Base-by-base conservation (phyloP, 257 asterid genomes). In the Rhazya stricta region DNA sequence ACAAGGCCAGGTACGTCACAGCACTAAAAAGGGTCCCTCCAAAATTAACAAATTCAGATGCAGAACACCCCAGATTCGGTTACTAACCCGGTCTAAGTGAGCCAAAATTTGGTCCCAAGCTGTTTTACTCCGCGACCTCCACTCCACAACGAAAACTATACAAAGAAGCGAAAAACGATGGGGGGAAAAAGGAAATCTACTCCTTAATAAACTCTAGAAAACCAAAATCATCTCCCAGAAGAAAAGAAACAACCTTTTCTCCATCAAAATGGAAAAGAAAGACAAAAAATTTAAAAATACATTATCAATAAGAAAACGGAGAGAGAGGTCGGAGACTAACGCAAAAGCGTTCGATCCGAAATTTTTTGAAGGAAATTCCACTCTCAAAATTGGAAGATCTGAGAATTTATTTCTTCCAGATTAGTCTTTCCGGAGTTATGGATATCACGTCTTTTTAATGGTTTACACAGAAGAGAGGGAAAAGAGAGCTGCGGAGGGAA, bases 401-500 rank as follows among this genome's bases (percentile, higher is more conserved):
- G 71, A 37, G 50, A 66, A 36, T 37, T 37, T 66, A 7, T 19
- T 18, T 7, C 5, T 19, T 5, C 48, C 13, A 9, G 46, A 9
- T 34, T 37, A 11, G 27, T 21, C 25, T 19, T 51, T 21, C 16
- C 0, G 27, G 69, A 34, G 8, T 63, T 63, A 63, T n/a, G 45
- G 25, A 34, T 21, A 63, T 34, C 69, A 63, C 43, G 34, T 15
- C 23, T 0, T 6, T 13, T 51, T 51, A 51, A 9, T 0, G 34
- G n/a, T 10, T 15, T 1, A 66, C 5, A 66, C 50, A 37, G 30
- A 18, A 65, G 4, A 27, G 50, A 66, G 30, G 19, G 50, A 21
- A 66, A 66, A 65, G 30, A 36, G 50, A 21, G 50, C 71, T 66
- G 71, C 71, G 71, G 71, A 66, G 42, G 71, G 29, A 37, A 50